Evolutionary conservation across 2,329 filamentous ascomycete genomes (phyloP).

Genomic region (Lojkania enalia): DNA sequence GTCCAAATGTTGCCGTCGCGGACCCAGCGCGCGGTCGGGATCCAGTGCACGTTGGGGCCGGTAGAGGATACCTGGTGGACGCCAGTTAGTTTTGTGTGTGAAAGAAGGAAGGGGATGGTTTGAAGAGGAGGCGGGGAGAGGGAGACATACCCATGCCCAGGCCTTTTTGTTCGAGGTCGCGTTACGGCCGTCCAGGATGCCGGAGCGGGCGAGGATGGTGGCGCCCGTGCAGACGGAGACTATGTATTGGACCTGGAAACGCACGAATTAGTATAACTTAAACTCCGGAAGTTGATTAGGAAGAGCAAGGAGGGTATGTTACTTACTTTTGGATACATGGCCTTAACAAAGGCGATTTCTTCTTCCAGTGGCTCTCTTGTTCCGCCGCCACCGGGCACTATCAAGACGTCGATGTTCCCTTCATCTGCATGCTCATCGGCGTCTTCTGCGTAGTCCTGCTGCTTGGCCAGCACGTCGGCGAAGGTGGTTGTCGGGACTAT

Average conservation of each 20-base stretch:
- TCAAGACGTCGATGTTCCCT: constrained; percentile 60
- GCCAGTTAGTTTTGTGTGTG: constrained; percentile 11
- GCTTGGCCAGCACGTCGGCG: constrained; percentile 47
- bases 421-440: constrained; percentile 7
- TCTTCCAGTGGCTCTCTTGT: constrained; percentile 37
- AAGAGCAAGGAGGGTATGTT: neutral
- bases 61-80: constrained; percentile 45
- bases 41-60: constrained; percentile 57
- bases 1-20: constrained; percentile 68
- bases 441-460: neutral
- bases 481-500: constrained; percentile 59
- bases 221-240: constrained; percentile 70
- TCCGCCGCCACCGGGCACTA: constrained; percentile 67
- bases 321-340: constrained; percentile 52
- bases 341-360: constrained; percentile 54
- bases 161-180: constrained; percentile 69
- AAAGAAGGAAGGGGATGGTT: neutral
- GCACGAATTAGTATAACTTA: neutral
- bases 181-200: constrained; percentile 61
- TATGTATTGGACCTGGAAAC: constrained; percentile 56
- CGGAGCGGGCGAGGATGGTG: constrained; percentile 60
- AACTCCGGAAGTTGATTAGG: neutral
- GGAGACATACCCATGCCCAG: constrained; percentile 44
- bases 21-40: constrained; percentile 63
- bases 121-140: neutral